Evolutionary conservation across 768 basidiomycete species (phyloP), one percentile per base, ranked within the genome.

Genomic region (Tricholomella constricta): DNA sequence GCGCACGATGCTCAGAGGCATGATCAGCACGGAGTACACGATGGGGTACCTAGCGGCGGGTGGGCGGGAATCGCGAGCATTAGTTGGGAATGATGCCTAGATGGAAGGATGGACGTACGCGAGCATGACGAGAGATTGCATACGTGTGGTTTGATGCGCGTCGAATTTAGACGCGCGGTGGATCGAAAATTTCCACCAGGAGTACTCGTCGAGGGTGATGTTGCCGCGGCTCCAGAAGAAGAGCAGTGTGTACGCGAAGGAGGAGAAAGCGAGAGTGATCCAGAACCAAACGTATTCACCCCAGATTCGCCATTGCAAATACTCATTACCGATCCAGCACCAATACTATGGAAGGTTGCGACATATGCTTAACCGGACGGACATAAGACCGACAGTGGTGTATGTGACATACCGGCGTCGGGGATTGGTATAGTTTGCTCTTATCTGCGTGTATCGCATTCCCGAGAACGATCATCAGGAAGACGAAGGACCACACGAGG

Each of bases 231-330:
- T 51, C 41, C 49, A 44, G 41, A 51, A 19, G 31, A 51, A 51
- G 1, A 45, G 38, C 2, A 51, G 32, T 19, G 42, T 41, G 52
- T 77, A 78, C 1, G 67, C 50, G 3, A 70, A 15, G 19, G 66
- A 47, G 6, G 74, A 75, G 37, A 70, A 52, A 26, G 61, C 56
- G 6, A 77, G 62, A 5, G 76, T 67, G 31, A 73, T 38, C 78
- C 78, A 78, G 35, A 78, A 64, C 78, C 78, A 78, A 15, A 75
- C 23, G 48, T 78, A 78, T 59, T 77, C 76, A 1, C 73, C 76
- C 41, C 54, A 68, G 14, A 77, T 63, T n/a, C 71, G 66, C 52
- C 70, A 65, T 2, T 54, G 54, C 1, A 60, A 23, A 58, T 65
- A 72, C 9, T 62, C 34, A 5, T 62, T 38, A 31, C 69, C 64